Evolutionary conservation across 2,329 filamentous ascomycete species (phyloP).

Genomic region (Epichloe gansuensis): DNA sequence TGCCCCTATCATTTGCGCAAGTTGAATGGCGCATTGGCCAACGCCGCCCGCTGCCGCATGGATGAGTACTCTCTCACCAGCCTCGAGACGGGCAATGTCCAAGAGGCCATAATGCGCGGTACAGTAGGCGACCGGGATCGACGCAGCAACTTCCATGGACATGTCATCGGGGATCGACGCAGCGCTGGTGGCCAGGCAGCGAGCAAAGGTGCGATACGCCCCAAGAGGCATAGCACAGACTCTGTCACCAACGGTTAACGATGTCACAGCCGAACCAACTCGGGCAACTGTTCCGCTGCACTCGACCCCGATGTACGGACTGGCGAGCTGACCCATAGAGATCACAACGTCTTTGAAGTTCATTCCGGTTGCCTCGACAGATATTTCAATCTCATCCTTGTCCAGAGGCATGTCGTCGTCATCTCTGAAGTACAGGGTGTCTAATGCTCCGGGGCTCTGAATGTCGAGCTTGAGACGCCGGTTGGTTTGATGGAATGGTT

Average conservation of each 20-base stretch:
- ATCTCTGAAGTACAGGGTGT: constrained; percentile 29
- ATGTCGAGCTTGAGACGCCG: constrained; percentile 27
- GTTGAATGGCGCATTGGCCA: constrained; percentile 27
- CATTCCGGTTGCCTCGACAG: constrained; percentile 30
- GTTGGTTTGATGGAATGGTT: constrained; percentile 25
- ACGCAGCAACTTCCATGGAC: constrained; percentile 25
- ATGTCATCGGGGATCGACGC: constrained; percentile 26
- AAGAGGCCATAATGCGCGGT: constrained; percentile 30
- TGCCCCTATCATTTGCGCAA: constrained; percentile 26
- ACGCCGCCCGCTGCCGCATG: constrained; percentile 27
- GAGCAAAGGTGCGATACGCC: constrained; percentile 21
- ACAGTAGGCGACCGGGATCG: constrained; percentile 27
- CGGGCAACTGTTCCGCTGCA: constrained; percentile 27
- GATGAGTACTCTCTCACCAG: constrained; percentile 27
- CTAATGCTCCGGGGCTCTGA: constrained; percentile 24
- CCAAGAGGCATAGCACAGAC: constrained; percentile 42
- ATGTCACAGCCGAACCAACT: constrained; percentile 48
- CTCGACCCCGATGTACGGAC: constrained; percentile 26
- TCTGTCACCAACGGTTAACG: constrained; percentile 57
- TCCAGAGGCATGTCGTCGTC: constrained; percentile 16
- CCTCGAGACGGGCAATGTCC: constrained; percentile 24
- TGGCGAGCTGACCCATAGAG: constrained; percentile 26
- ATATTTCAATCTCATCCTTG: constrained; percentile 28
- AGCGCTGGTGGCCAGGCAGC: constrained; percentile 20
- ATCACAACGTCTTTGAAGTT: constrained; percentile 36